These are phyloP conservation scores for Dioscorea zingiberensis DNA, from an alignment of 106 monocot genomes.

Conservation along the genomic window DNA sequence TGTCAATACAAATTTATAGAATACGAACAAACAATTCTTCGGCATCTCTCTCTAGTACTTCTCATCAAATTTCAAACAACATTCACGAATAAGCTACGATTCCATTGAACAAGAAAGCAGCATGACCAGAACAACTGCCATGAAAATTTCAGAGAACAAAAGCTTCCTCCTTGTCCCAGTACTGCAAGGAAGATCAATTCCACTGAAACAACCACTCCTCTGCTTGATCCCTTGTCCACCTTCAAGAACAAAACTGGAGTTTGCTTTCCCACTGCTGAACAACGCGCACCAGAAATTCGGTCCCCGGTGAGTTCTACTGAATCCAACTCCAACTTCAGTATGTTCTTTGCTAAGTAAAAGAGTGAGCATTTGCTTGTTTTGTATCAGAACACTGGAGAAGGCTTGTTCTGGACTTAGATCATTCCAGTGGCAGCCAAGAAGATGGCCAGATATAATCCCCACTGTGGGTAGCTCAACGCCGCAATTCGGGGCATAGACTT, in stretches of 20 bases:
- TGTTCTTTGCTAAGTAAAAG: constrained; percentile 41
- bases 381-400: constrained; percentile 19
- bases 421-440: constrained; percentile 42
- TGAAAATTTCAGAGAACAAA: not conserved
- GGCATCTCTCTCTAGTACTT: too few relatives aligned
- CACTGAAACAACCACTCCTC: constrained; percentile 66
- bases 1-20: not conserved
- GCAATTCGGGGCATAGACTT: constrained; percentile 81
- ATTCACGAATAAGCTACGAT: not conserved
- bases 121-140: not conserved
- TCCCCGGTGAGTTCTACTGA: constrained; percentile 26
- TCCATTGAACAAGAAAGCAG: not conserved
- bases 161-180: constrained; percentile 21
- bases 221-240: constrained; percentile 61
- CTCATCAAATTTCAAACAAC: not conserved
- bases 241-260: constrained; percentile 63
- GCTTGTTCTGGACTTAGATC: constrained; percentile 36
- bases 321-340: constrained; percentile 59
- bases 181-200: constrained; percentile 38
- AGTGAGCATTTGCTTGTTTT: constrained; percentile 22
- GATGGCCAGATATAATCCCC: constrained; percentile 36
- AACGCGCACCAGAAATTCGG: constrained; percentile 63
- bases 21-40: not conserved
- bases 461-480: constrained; percentile 77
- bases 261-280: constrained; percentile 46